Conservation (phyloP, 2,329 filamentous ascomycete genomes). For the Blastomyces parvus region DNA sequence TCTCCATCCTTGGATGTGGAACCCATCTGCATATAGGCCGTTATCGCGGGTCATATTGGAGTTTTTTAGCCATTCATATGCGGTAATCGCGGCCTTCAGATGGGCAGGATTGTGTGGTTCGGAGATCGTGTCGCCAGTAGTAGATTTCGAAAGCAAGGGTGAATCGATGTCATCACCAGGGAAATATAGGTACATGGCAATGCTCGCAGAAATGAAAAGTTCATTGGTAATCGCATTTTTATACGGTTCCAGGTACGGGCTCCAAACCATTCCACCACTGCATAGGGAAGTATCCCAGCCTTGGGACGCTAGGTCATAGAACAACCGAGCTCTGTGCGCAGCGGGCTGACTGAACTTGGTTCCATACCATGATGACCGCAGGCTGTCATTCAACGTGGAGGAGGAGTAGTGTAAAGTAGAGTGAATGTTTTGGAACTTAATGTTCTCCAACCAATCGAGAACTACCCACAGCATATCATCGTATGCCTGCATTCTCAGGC, state of each 20-base stretch:
- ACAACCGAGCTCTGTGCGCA: constrained; percentile 71
- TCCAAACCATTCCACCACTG: constrained; percentile 85
- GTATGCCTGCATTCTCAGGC: constrained; percentile 67
- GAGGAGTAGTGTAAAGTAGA: constrained; percentile 49
- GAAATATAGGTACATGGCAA: constrained; percentile 83
- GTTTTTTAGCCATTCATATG: constrained; percentile 67
- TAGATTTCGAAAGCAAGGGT: constrained; percentile 37
- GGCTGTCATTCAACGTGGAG: constrained; percentile 17
- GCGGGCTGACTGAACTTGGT: constrained; percentile 65
- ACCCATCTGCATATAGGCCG: constrained; percentile 78
- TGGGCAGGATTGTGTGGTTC: constrained; percentile 53
- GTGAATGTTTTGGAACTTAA: constrained; percentile 67
- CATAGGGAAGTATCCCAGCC: constrained; percentile 80
- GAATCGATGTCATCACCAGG: constrained; percentile 67
- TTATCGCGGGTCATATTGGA: constrained; percentile 68
- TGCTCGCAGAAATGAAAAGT: constrained; percentile 73
- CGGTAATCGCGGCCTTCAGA: constrained; percentile 62
- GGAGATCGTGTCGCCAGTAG: constrained; percentile 21
- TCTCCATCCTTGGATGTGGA: constrained; percentile 63
- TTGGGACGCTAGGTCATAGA: constrained; percentile 68
- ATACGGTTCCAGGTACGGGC: constrained; percentile 67
- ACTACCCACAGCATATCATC: constrained; percentile 97
- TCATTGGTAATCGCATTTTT: constrained; percentile 97
- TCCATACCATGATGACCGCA: constrained; percentile 56
- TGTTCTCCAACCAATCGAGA: constrained; percentile 75